Evolutionary conservation across 1,284 basidiomycete species (phyloP), one percentile per base, ranked within the genome.

Genomic region (Tilletia walkeri): DNA sequence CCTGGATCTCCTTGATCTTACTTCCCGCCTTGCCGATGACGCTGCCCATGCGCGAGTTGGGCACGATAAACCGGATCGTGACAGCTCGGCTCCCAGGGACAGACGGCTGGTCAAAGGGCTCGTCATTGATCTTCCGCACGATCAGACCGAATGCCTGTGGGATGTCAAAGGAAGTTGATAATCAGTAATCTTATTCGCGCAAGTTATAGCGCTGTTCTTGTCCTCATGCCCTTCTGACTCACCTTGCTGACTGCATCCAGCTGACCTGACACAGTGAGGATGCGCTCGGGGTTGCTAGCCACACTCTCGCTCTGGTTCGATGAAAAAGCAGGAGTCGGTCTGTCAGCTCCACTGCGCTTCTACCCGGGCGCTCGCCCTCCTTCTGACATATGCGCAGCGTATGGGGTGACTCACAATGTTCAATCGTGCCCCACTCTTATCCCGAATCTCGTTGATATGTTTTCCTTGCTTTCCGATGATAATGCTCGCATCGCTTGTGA

Each of bases 1-100:
- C 96, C 84, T 99, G 96, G 79, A 99, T 99, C 86, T 99, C 96
- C 86, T 98, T 99, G 85, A 99, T 99, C 86, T 99, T 99, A 68
- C 91, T 90, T 36, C 96, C 96, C 75, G 91, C 92, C 85, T 96
- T 97, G 73, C 96, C 96, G 80, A 99, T 99, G 72, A 99, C 94
- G 47, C 94, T 96, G 48, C 96, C 96, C 96, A 99, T 99, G 72
- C 95, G 91, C 18, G 94, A 95, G 86, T 99, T 97, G 76, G 96
- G 96, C 68, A 99, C 95, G 90, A 99, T 98, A 71, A 78, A 85
- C 85, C 98, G 96, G 87, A 99, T 98, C 36, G 96, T 99, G 69
- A 98, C 95, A 34, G 96, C 95, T 71, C 95, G 90, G 80, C 94
- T 96, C 69, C 96, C 96, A 56, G 96, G 96, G 5, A 99, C 92